Conservation (phyloP, 495 filamentous ascomycete species). For the Talaromyces nanjingensis region DNA sequence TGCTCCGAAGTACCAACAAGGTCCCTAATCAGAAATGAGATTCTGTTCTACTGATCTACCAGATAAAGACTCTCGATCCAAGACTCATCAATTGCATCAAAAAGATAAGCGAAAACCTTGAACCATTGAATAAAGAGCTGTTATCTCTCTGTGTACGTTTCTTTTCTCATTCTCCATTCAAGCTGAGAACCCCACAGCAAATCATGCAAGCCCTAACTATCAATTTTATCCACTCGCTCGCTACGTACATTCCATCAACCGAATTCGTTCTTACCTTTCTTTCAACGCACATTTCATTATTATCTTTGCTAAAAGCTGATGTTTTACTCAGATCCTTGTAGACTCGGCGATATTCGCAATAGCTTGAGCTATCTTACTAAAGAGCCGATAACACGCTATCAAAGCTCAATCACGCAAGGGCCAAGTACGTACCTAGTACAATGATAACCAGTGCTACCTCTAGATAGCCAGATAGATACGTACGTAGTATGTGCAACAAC, state of each 20-base stretch:
- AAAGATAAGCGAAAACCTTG: neutral
- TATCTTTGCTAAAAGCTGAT: neutral
- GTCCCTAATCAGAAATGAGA: neutral
- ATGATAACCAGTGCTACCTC: neutral
- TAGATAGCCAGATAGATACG: neutral
- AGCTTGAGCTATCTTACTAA: neutral
- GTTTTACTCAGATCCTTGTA: neutral
- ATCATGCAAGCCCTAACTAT: neutral
- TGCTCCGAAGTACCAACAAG: neutral
- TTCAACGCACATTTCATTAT: neutral
- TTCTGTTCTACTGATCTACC: neutral
- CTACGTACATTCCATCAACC: neutral
- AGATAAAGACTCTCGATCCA: neutral
- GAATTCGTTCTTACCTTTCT: neutral
- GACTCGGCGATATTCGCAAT: neutral
- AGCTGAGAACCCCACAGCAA: neutral
- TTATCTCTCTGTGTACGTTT: neutral
- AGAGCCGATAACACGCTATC: neutral
- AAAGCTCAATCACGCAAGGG: neutral
- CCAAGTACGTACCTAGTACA: neutral
- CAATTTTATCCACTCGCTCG: neutral
- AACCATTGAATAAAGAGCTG: neutral
- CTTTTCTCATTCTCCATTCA: neutral
- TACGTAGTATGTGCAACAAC: neutral
- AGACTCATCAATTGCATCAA: neutral